These are phyloP conservation scores for Podosphaera aphanis DNA, from an alignment of 2,329 filamentous ascomycete genomes.

Conservation along the genomic window DNA sequence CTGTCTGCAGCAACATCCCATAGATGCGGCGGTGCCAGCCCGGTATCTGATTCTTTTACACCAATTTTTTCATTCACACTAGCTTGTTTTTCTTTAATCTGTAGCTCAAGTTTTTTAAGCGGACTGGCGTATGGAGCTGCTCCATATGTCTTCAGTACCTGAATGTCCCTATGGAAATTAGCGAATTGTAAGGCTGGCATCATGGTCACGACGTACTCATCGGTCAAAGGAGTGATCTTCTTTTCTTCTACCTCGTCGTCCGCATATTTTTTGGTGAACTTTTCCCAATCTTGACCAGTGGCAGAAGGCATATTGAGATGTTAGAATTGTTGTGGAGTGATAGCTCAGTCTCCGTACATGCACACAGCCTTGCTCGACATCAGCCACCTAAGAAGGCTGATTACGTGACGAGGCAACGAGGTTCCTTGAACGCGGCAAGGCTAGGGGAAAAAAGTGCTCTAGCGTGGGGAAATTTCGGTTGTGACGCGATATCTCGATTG, in stretches of 20 bases:
- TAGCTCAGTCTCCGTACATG: too few species aligned
- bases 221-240: constrained; percentile 92
- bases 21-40: constrained; percentile 88
- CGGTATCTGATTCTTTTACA: constrained; percentile 92
- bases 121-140: constrained; percentile 84
- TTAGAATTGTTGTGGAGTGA: not conserved
- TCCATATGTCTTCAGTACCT: constrained; percentile 97
- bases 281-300: constrained; percentile 75
- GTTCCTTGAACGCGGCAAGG: too few species aligned
- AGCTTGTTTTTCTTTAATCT: constrained; percentile 97
- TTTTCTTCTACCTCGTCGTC: constrained; percentile 97
- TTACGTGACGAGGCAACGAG: too few species aligned
- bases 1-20: constrained; percentile 97
- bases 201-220: constrained; percentile 47
- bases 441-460: too few species aligned
- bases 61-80: constrained; percentile 98
- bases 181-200: constrained; percentile 4
- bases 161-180: constrained; percentile 57
- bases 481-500: too few species aligned
- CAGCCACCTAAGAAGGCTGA: too few species aligned
- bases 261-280: constrained; percentile 90
- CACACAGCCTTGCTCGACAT: too few species aligned
- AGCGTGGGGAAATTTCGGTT: too few species aligned
- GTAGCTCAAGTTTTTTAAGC: constrained; percentile 92
- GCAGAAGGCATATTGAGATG: constrained; percentile 1